A percentile compares a stretch with the other conserved stretches of the same genome.
These are phyloP conservation scores for Colletotrichum nymphaeae DNA, from an alignment of 2,329 filamentous ascomycete genomes.

Conservation along the genomic window DNA sequence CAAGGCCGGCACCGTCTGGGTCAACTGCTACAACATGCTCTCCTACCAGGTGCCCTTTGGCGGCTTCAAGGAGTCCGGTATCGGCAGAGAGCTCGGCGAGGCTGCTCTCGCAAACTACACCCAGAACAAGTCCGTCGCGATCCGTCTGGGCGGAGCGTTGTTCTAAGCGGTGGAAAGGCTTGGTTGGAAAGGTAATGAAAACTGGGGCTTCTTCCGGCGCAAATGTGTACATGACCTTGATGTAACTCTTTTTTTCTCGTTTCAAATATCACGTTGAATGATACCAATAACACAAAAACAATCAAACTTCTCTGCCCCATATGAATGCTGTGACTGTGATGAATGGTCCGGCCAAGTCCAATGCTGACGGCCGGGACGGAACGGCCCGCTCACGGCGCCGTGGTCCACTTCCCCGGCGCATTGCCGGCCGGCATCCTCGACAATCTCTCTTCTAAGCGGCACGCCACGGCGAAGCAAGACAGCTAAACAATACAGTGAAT, in stretches of 20 bases:
- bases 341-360: background rate
- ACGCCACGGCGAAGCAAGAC: too few species aligned
- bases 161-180: slow-evolving; percentile 44
- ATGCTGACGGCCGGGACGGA: background rate
- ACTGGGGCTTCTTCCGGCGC: slow-evolving; percentile 23
- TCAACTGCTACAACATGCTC: slow-evolving; percentile 53
- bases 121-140: slow-evolving; percentile 74
- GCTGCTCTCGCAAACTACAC: slow-evolving; percentile 75
- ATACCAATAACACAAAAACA: slow-evolving; percentile 22
- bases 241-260: slow-evolving; percentile 16
- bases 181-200: slow-evolving; percentile 24
- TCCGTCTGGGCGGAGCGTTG: slow-evolving; percentile 60
- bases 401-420: background rate
- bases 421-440: too few species aligned
- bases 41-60: slow-evolving; percentile 66
- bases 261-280: slow-evolving; percentile 31
- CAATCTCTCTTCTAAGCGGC: too few species aligned
- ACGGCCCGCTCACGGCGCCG: too few species aligned
- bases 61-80: slow-evolving; percentile 83
- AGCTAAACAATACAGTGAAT: too few species aligned
- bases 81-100: slow-evolving; percentile 81
- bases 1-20: slow-evolving; percentile 75
- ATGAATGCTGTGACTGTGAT: background rate
- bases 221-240: slow-evolving; percentile 36
- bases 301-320: background rate